Conservation (phyloP, 352 stramenopile species). For the Elongisporangium anandrum region DNA sequence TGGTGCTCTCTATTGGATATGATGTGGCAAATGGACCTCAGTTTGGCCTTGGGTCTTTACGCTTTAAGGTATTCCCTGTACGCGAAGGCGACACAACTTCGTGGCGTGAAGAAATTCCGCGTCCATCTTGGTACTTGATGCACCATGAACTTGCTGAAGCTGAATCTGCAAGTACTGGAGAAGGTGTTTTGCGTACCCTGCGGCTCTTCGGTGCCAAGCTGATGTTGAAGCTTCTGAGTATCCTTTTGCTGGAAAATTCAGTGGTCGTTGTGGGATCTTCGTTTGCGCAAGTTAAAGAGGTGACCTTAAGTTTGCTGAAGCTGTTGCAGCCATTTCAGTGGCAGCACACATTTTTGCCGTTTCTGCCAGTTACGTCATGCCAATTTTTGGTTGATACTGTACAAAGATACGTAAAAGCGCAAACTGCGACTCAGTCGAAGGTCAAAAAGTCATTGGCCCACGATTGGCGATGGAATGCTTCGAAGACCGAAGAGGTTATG, state of each 20-base stretch:
- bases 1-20: conserved; percentile 71
- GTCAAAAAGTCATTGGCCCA: conserved; percentile 48
- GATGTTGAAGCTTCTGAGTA: conserved; percentile 62
- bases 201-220: conserved; percentile 63
- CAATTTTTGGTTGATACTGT: conserved; percentile 61
- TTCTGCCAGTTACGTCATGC: conserved; percentile 70
- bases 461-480: conserved; percentile 43
- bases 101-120: conserved; percentile 66
- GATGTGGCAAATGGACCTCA: conserved; percentile 11
- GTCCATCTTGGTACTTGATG: conserved; percentile 69
- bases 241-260: conserved; percentile 69
- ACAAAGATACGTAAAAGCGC: conserved; percentile 46
- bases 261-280: conserved; percentile 72
- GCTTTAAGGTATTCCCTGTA: conserved; percentile 67
- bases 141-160: conserved; percentile 54
- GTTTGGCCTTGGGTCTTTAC: conserved; percentile 11
- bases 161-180: conserved; percentile 27
- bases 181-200: conserved; percentile 49
- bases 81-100: conserved; percentile 41
- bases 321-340: conserved; percentile 77
- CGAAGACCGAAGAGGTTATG: neutral
- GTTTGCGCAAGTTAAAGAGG: conserved; percentile 72
- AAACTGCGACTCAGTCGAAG: conserved; percentile 48
- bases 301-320: conserved; percentile 62
- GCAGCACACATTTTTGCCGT: conserved; percentile 77